phyloP scores from a whole-genome alignment of 768 basidiomycete genomes.

The Rhodocollybia butyracea region DNA sequence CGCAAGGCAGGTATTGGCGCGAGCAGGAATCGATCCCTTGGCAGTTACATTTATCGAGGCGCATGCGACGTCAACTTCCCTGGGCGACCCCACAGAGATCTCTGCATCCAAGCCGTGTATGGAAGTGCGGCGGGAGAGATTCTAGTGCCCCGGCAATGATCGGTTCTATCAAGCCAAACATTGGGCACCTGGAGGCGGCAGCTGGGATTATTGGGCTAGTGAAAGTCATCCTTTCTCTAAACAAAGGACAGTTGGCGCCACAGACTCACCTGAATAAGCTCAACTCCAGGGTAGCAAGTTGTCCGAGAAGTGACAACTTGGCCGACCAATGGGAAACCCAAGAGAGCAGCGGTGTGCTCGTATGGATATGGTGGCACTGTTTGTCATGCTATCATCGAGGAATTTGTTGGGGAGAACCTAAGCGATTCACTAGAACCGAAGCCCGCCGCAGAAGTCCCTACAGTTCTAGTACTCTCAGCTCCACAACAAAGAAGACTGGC shows the following conservation, averaged over 20 bases:
- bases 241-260: slow-evolving; percentile 1
- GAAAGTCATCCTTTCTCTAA: background rate
- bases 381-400: slow-evolving; percentile 1
- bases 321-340: background rate
- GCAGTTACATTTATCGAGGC: slow-evolving; percentile 39
- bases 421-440: background rate
- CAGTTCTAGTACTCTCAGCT: background rate
- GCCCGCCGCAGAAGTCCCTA: background rate
- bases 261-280: slow-evolving; percentile 1
- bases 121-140: slow-evolving; percentile 9
- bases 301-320: background rate
- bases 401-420: background rate
- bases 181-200: slow-evolving; percentile 17
- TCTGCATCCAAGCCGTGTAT: slow-evolving; percentile 33
- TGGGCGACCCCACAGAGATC: slow-evolving; percentile 39
- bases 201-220: background rate
- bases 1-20: slow-evolving; percentile 24
- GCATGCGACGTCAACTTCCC: slow-evolving; percentile 38
- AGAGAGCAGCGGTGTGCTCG: background rate
- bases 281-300: background rate
- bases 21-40: slow-evolving; percentile 18
- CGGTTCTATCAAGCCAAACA: slow-evolving; percentile 33
- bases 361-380: slow-evolving; percentile 2
- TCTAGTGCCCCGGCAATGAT: slow-evolving; percentile 18
- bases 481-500: background rate